These are phyloP conservation scores for Boletus sp. DNA, from an alignment of 1,284 basidiomycete genomes.

Conservation along the genomic window DNA sequence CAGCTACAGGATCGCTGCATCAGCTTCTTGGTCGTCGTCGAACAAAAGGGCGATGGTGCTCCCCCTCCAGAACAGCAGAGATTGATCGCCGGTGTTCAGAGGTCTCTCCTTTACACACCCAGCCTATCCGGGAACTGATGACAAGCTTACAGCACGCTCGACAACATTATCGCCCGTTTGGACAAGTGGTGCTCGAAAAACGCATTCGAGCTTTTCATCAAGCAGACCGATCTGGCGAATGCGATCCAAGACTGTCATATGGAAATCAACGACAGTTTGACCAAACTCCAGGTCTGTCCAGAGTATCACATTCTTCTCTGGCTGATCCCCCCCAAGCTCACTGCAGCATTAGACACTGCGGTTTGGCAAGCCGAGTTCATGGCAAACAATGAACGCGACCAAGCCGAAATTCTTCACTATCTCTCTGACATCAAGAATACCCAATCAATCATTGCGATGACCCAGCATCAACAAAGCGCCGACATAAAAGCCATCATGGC, in stretches of 20 bases:
- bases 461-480: constrained; percentile 30
- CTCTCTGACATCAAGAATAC: constrained; percentile 42
- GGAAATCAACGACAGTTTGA: constrained; percentile 40
- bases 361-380: constrained; percentile 45
- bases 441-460: constrained; percentile 35
- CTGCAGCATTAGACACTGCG: constrained; percentile 42
- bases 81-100: constrained; percentile 22
- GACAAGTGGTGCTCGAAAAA: constrained; percentile 38
- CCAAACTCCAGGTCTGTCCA: constrained; percentile 38
- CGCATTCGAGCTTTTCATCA: constrained; percentile 40
- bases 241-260: constrained; percentile 42
- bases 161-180: constrained; percentile 37
- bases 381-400: constrained; percentile 38
- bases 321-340: constrained; percentile 34
- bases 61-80: constrained; percentile 24
- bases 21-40: constrained; percentile 29
- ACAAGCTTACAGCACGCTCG: constrained; percentile 35
- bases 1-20: constrained; percentile 42
- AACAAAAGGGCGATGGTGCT: constrained; percentile 18
- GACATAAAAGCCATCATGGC: constrained; percentile 39
- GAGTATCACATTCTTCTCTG: not conserved
- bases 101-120: constrained; percentile 10
- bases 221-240: constrained; percentile 40
- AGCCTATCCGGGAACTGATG: constrained; percentile 5
- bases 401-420: constrained; percentile 38